Evolutionary conservation across 2,329 filamentous ascomycete species (phyloP), one percentile per base, ranked within the genome.

Genomic region (Fusarium falciforme): DNA sequence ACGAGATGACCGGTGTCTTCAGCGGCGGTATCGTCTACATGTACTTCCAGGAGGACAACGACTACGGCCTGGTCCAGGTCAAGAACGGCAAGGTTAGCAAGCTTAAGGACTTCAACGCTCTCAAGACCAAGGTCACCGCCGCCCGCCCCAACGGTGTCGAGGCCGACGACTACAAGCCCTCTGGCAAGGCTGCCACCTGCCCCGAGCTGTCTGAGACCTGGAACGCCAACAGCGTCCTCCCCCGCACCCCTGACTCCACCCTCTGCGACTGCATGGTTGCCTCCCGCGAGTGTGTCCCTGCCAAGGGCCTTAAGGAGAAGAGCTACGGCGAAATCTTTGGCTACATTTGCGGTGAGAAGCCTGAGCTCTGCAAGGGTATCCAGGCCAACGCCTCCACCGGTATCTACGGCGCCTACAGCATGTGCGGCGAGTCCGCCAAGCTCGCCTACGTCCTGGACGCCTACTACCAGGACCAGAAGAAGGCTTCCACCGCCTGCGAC

Each of bases 21-120:
- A 97, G 94, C 66, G 96, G 96, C 78, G 96, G 96, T 85, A 98
- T 99, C 76, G 95, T 98, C 82, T 99, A 98, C 90, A 97, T 98
- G 94, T 99, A 96, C 88, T 96, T 95, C 87, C 89, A 98, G 87
- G 95, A 98, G 83, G 85, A 80, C 61, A 98, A 98, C 87, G 87
- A 98, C 82, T 99, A 94, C 80, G 96, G 93, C 84, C 89, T 98
- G 52, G 92, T 95, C 70, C 83, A 88, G 68, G 82, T 94, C 70
- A 81, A 85, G 58, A 88, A 89, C 78, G 85, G 86, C 79, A 85
- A 85, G 49, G 93, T 93, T 73, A 88, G 84, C 73, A 93, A 92
- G 73, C 88, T 94, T 77, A 83, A 90, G 40, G 94, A 98, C 85
- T 99, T 93, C 85, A 88, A 88, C 66, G 88, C 90, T 69, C 90